Conservation (phyloP, 2,329 filamentous ascomycete genomes). For the Lizonia empirigonia region DNA sequence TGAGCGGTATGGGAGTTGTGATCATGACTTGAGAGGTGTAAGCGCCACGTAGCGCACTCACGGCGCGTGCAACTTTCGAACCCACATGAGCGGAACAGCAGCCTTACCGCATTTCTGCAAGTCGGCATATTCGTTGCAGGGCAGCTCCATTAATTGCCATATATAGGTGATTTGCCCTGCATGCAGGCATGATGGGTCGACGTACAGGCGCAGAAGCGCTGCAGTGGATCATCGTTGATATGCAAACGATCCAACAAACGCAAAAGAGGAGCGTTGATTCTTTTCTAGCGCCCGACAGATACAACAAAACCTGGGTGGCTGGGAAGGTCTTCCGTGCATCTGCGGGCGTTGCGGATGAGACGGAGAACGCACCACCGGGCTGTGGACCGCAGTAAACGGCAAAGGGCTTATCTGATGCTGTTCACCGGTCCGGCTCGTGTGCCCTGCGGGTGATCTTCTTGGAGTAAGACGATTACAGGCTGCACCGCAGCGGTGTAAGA, state of each 20-base stretch:
- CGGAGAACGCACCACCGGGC: not conserved
- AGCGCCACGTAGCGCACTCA: slow-evolving; percentile 12
- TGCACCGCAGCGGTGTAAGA: not conserved
- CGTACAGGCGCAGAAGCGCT: not conserved
- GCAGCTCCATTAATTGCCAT: not conserved
- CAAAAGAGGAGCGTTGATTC: not conserved
- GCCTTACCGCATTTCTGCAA: slow-evolving; percentile 1
- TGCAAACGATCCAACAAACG: slow-evolving; percentile 1
- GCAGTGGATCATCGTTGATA: not conserved
- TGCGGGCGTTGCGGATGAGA: slow-evolving; percentile 1
- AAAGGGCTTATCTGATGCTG: slow-evolving; percentile 1
- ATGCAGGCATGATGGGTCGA: slow-evolving; percentile 4
- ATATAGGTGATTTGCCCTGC: not conserved
- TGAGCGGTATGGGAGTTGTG: not conserved
- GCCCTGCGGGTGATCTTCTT: slow-evolving; percentile 1
- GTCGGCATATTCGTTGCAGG: not conserved
- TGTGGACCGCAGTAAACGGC: slow-evolving; percentile 10
- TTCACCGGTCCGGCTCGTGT: not conserved
- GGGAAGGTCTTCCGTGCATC: not conserved
- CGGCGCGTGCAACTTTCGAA: slow-evolving; percentile 4
- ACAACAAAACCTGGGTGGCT: not conserved
- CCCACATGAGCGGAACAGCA: not conserved
- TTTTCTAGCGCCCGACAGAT: not conserved
- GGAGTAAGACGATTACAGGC: not conserved
- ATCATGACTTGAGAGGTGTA: not conserved